Conservation (phyloP, 345 rosid species). For the Sonneratia caseolaris region DNA sequence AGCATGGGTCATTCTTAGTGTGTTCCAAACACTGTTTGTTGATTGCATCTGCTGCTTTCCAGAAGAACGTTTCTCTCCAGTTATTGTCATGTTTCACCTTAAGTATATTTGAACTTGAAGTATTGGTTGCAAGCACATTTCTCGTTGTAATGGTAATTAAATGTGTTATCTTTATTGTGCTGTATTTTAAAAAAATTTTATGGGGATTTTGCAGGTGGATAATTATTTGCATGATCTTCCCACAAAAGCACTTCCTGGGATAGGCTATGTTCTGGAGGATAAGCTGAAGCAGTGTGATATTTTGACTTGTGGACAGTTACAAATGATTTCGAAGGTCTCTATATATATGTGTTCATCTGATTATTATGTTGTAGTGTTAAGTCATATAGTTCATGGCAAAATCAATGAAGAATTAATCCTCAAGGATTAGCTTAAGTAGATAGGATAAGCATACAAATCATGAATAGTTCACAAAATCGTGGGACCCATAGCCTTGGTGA, state of each 20-base stretch:
- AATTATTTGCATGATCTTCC: conserved; percentile 62
- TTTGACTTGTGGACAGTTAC: conserved; percentile 68
- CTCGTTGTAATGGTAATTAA: background rate
- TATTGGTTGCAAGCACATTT: background rate
- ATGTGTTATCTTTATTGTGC: background rate
- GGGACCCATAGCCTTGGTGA: too few species aligned
- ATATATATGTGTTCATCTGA: background rate
- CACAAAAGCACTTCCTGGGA: conserved; percentile 73
- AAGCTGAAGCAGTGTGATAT: conserved; percentile 60
- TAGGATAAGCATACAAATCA: too few species aligned
- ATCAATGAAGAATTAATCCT: background rate
- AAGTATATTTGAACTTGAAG: background rate
- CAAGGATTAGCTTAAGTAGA: too few species aligned
- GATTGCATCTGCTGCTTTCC: background rate
- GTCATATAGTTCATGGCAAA: background rate
- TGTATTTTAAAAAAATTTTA: background rate
- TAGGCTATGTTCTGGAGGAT: conserved; percentile 73
- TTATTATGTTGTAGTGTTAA: background rate
- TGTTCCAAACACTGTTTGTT: background rate
- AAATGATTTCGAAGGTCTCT: conserved; percentile 60
- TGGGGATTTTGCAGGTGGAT: conserved; percentile 42
- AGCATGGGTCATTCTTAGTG: background rate
- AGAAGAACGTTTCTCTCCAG: too few species aligned
- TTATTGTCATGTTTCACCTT: background rate
- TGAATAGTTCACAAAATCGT: too few species aligned